Evolutionary conservation across 257 asterid genomes (phyloP).

Genomic region (Fraxinus cuspidata): DNA sequence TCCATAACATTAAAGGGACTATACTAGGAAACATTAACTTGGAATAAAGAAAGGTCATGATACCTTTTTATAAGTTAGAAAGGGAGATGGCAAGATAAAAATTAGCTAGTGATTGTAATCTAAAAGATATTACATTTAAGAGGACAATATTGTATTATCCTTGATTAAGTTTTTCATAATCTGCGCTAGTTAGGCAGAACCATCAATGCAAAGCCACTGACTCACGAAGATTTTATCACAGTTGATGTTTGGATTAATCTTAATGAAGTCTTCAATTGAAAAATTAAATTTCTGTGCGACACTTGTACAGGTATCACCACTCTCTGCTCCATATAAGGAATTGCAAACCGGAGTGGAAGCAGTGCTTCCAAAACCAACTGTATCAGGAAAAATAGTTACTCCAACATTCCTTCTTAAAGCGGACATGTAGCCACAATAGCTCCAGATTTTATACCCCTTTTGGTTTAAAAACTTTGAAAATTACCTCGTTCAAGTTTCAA

Average conservation of each 20-base stretch:
- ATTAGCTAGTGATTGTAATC: not conserved
- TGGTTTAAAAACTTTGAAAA: too few relatives aligned
- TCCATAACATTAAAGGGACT: too few relatives aligned
- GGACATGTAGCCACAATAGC: too few relatives aligned
- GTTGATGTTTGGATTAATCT: slow-evolving; percentile 36
- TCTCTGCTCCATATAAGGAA: slow-evolving; percentile 22
- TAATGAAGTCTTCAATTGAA: slow-evolving; percentile 2
- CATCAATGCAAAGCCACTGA: slow-evolving; percentile 37
- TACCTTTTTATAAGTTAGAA: not conserved
- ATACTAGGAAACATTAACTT: not conserved
- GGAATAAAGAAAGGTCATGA: not conserved
- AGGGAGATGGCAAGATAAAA: not conserved
- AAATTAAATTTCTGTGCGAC: slow-evolving; percentile 8
- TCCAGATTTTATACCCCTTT: too few relatives aligned
- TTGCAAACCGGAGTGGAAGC: slow-evolving; percentile 6
- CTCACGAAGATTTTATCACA: slow-evolving; percentile 30
- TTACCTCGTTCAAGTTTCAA: too few relatives aligned
- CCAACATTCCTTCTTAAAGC: too few relatives aligned
- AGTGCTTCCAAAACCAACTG: slow-evolving; percentile 29
- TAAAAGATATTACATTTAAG: not conserved
- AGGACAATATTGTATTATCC: not conserved
- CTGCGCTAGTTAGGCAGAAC: slow-evolving; percentile 12
- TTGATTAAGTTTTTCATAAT: not conserved
- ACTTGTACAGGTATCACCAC: slow-evolving; percentile 28
- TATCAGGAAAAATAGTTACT: not conserved